Base-by-base conservation (phyloP, 257 asterid genomes). In the Gentiana straminea region DNA sequence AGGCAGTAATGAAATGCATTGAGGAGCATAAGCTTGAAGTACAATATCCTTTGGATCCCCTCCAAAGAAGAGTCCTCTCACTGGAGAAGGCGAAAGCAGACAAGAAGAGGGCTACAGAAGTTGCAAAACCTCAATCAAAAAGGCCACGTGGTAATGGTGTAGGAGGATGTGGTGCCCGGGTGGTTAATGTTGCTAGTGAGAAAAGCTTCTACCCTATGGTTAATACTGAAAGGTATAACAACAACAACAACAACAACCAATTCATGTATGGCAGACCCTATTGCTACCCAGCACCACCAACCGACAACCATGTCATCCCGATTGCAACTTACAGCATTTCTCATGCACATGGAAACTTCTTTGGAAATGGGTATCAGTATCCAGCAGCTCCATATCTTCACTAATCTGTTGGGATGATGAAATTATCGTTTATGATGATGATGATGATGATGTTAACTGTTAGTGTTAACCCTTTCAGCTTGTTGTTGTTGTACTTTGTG, bases 81-180 rank as follows among this genome's bases (percentile, higher is more conserved):
- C 81, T 88, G 35, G 99, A 92, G 89, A 92, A 88, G 70, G 91
- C 76, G 41, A 92, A 86, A 80, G 95, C 97, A 0, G 99, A 82
- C 77, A 88, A 81, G 85, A 92, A 92, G 71, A 84, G 90, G 49
- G 94, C 84, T 4, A 88, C 94, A 49, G 99, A 92, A 76, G 89
- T 92, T 34, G 83, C 94, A 11, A 92, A 92, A 54, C 99, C 99
- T 63, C 99, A 85, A 72, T 64, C 96, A 67, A 92, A 92, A 67
- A 72, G 97, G 47, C 97, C 94, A 64, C 95, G 97, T 11, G 95
- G 97, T 51, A 88, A 70, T 51, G 81, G 77, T 49, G 78, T 53
- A 53, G 85, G 83, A 58, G 86, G 77, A 65, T 90, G 87, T 49
- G 86, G 78, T 66, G 88, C 88, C 10, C 78, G 90, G 61, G 76